Evolutionary conservation across 2,329 filamentous ascomycete genomes (phyloP), one percentile per base, ranked within the genome.

Genomic region (Monosporascus ibericus): DNA sequence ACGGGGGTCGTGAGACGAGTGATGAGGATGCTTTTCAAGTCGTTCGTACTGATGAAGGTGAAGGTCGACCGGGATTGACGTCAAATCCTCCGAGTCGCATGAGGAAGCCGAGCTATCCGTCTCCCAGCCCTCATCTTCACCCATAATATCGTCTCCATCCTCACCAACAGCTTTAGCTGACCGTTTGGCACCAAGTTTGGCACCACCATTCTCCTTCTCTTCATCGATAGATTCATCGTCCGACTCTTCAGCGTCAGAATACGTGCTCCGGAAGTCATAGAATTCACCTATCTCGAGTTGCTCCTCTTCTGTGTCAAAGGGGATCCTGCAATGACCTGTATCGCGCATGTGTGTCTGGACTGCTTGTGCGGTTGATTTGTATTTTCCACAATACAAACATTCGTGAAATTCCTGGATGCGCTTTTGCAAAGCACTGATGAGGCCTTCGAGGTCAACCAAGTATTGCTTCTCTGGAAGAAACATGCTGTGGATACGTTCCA

Each of bases 321-420:
- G 92, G 61, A 99, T 95, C 81, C 92, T 96, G 79, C 92, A 97
- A 72, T 99, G 94, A 1, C 90, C 88, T 67, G 91, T 92, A 68
- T 99, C 94, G 44, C 90, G 86, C 94, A 99, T 99, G 69, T 99
- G 94, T 0, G 92, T 96, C 67, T 96, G 92, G 25, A 92, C 84
- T 18, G 89, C 92, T 52, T 86, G 84, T 0, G 87, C 78, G 14
- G 86, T 92, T 57, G 86, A 82, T 66, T 94, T 89, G 44, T 86
- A 71, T 70, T 94, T 95, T 66, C 88, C 86, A 68, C 94, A 99
- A 66, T 86, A 91, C 47, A 99, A 71, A 68, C 94, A 99, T 69
- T 95, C 86, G 66, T 90, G 84, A 56, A 86, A 82, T 54, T 90
- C 82, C 55, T 86, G 81, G 40, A 99, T 86, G 60, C 91, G 95